A percentile compares a stretch with the other conserved stretches of the same genome.
Conservation (phyloP, 2,329 filamentous ascomycete genomes). For the Lachnellula arida region DNA sequence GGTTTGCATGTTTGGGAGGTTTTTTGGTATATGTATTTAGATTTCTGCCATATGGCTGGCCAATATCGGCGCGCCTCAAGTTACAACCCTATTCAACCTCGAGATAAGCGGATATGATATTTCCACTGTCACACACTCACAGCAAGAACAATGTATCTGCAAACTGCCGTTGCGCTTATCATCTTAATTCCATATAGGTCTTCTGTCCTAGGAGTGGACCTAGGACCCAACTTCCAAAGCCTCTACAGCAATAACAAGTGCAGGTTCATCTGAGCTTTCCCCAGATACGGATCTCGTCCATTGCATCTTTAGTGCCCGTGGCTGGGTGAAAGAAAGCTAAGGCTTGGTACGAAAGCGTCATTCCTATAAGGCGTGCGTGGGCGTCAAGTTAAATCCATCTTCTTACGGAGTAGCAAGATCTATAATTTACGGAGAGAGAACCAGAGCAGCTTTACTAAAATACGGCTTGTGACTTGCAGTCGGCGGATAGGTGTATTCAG, state of each 20-base stretch:
- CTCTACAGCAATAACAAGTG: neutral
- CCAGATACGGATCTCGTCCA: neutral
- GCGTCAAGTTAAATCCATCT: conserved; percentile 1
- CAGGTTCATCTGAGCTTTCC: neutral
- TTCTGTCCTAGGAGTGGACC: neutral
- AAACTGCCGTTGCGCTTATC: neutral
- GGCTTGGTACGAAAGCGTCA: conserved; percentile 2
- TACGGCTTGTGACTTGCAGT: too few relatives aligned
- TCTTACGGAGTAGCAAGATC: conserved; percentile 3
- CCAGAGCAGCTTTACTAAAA: too few relatives aligned
- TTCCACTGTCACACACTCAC: neutral
- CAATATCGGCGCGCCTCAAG: neutral
- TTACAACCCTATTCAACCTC: neutral
- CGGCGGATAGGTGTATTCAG: too few relatives aligned
- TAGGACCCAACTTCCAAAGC: neutral
- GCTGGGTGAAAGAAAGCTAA: conserved; percentile 4
- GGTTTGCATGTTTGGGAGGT: too few relatives aligned
- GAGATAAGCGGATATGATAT: too few relatives aligned
- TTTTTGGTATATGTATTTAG: too few relatives aligned
- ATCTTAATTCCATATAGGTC: neutral
- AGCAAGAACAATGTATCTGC: neutral
- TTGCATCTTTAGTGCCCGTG: conserved; percentile 7
- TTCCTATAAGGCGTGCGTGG: neutral
- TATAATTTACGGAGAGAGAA: neutral
- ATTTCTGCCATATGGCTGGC: too few relatives aligned